Percentiles rank a stretch among this genome's conserved stretches.
Conservation (phyloP, 208 protist genomes). For the Strigomonas galati region DNA sequence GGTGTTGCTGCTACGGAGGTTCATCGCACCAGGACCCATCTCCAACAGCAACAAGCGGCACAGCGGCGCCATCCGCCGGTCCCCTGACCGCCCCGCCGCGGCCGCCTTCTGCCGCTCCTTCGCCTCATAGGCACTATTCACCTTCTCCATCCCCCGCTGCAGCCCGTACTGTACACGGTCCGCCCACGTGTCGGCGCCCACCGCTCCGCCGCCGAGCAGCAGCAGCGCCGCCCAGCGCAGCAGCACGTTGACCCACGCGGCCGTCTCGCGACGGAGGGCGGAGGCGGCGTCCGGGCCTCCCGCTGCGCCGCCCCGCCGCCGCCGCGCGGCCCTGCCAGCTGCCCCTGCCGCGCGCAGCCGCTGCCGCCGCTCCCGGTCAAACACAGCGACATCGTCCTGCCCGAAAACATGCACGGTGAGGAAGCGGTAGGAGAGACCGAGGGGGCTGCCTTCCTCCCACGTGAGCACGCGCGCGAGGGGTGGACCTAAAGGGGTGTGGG, state of each 20-base stretch:
- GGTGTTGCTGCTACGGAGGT: neutral
- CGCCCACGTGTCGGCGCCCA: slow-evolving; percentile 53
- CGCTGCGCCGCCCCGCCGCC: neutral
- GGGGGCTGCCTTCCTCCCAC: no score
- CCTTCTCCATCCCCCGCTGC: slow-evolving; percentile 16
- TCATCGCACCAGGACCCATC: neutral
- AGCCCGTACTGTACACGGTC: slow-evolving; percentile 51
- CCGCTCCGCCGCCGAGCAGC: slow-evolving; percentile 62
- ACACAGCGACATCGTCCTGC: neutral
- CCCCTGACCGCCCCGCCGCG: slow-evolving; percentile 8
- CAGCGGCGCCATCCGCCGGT: slow-evolving; percentile 15
- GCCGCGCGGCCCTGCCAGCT: neutral
- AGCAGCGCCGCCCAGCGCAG: slow-evolving; percentile 55
- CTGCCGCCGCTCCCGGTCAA: neutral
- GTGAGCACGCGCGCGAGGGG: neutral
- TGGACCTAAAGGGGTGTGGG: neutral
- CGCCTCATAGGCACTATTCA: slow-evolving; percentile 13
- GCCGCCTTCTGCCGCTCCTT: neutral
- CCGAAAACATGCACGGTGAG: no score
- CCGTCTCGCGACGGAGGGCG: slow-evolving; percentile 39
- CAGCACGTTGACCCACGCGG: slow-evolving; percentile 64
- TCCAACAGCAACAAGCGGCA: neutral
- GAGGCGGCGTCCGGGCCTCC: neutral
- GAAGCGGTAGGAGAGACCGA: no score
- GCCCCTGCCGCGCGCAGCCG: neutral